Percentiles rank a stretch among this genome's conserved stretches.
These are phyloP conservation scores for Claviceps arundinis DNA, from an alignment of 2,329 filamentous ascomycete species.

Conservation along the genomic window DNA sequence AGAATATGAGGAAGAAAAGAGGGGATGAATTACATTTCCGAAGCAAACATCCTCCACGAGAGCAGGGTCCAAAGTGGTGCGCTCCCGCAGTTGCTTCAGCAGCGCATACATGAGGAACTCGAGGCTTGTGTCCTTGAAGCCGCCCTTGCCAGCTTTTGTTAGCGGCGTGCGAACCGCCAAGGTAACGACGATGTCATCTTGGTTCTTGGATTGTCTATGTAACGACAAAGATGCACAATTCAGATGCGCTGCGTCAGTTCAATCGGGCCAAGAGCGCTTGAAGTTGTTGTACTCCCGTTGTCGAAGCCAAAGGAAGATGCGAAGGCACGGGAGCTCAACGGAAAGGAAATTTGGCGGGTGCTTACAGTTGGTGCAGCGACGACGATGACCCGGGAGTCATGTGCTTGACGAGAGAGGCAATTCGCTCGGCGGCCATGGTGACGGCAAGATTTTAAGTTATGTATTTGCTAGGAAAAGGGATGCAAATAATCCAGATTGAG, in stretches of 20 bases:
- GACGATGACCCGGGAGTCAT: slow-evolving; percentile 51
- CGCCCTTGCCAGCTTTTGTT: slow-evolving; percentile 78
- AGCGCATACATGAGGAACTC: slow-evolving; percentile 79
- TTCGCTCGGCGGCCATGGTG: slow-evolving; percentile 70
- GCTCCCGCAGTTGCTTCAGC: slow-evolving; percentile 60
- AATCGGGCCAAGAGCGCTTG: too few relatives aligned
- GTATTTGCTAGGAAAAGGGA: neutral
- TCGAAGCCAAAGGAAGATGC: too few relatives aligned
- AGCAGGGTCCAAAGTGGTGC: slow-evolving; percentile 64
- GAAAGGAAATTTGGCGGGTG: neutral
- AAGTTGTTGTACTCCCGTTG: too few relatives aligned
- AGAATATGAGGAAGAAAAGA: neutral
- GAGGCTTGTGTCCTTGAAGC: slow-evolving; percentile 85
- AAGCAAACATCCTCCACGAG: slow-evolving; percentile 83
- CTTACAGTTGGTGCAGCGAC: slow-evolving; percentile 66
- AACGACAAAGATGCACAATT: too few relatives aligned
- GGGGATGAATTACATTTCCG: slow-evolving; percentile 55
- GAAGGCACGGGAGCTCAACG: too few relatives aligned
- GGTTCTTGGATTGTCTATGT: slow-evolving; percentile 72
- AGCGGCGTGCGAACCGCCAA: slow-evolving; percentile 81
- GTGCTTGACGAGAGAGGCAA: slow-evolving; percentile 79
- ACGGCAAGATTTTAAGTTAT: neutral
- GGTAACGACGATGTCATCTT: slow-evolving; percentile 94
- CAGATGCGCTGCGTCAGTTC: too few relatives aligned
- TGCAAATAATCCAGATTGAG: neutral